phyloP scores from a whole-genome alignment of 2,329 filamentous ascomycete genomes.

The Aspergillus ochraceus region DNA sequence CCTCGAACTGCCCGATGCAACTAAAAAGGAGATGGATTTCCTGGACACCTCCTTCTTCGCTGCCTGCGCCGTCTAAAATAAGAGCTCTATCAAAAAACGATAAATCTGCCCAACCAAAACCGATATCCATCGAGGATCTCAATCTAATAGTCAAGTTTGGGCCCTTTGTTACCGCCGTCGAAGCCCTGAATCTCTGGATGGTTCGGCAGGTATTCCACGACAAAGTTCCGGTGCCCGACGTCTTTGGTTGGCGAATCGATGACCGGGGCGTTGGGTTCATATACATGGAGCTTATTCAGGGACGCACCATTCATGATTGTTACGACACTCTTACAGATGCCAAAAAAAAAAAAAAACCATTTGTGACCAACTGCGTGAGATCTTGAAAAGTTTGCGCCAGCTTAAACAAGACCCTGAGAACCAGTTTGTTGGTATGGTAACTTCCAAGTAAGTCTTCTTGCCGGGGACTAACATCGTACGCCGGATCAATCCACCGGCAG shows the following conservation, averaged over 20 bases:
- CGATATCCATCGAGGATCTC: not conserved
- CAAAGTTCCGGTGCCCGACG: not conserved
- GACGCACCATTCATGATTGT: not conserved
- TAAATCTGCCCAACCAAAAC: not conserved
- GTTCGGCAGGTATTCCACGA: not conserved
- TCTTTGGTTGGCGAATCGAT: constrained; percentile 1
- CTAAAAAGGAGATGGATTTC: not conserved
- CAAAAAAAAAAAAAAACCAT: not conserved
- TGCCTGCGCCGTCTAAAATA: not conserved
- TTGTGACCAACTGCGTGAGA: not conserved
- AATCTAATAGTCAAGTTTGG: not conserved
- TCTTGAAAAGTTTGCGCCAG: not conserved
- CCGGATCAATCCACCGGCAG: constrained; percentile 1
- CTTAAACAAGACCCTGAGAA: not conserved
- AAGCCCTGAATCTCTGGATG: not conserved
- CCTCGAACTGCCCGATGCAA: not conserved
- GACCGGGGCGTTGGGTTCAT: not conserved
- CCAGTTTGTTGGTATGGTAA: not conserved
- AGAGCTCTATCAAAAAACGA: not conserved
- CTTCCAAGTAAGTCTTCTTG: not conserved
- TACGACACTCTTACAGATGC: not conserved
- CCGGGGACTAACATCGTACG: not conserved
- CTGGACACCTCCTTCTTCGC: not conserved
- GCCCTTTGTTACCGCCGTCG: not conserved
- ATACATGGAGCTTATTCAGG: not conserved